These are phyloP conservation scores for Mycena epipterygia DNA, from an alignment of 768 basidiomycete species.

Conservation along the genomic window DNA sequence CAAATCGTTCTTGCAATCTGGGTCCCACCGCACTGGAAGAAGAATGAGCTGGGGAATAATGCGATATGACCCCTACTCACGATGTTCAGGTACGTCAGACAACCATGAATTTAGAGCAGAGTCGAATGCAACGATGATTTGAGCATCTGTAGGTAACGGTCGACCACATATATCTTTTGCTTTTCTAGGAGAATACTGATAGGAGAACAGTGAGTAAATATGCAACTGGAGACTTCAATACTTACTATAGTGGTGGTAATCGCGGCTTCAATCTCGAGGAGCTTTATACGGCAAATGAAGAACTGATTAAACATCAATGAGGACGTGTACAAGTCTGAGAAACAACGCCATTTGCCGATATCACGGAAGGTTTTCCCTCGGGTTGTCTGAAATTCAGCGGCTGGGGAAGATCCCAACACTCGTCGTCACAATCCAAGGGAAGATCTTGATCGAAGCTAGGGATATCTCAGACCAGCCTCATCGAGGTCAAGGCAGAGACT, in stretches of 20 bases:
- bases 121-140: slow-evolving; percentile 71
- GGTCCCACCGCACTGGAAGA: slow-evolving; percentile 47
- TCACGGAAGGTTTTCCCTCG: slow-evolving; percentile 56
- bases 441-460: slow-evolving; percentile 62
- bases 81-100: slow-evolving; percentile 63
- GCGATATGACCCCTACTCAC: slow-evolving; percentile 41
- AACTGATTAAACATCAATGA: slow-evolving; percentile 29
- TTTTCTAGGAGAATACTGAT: slow-evolving; percentile 69
- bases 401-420: slow-evolving; percentile 66
- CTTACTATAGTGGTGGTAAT: slow-evolving; percentile 66
- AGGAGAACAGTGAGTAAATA: neutral
- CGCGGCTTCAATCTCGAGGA: slow-evolving; percentile 58
- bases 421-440: slow-evolving; percentile 76
- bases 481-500: slow-evolving; percentile 36
- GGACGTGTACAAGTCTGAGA: neutral
- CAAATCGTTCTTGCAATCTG: slow-evolving; percentile 34
- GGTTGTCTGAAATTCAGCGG: slow-evolving; percentile 68
- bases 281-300: slow-evolving; percentile 61
- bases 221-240: neutral
- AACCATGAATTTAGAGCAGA: slow-evolving; percentile 75
- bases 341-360: slow-evolving; percentile 42
- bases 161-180: slow-evolving; percentile 14
- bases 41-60: neutral
- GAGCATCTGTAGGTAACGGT: slow-evolving; percentile 60
- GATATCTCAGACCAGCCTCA: neutral